Evolutionary conservation across 1,284 basidiomycete genomes (phyloP).

Genomic region (Rhodofomes roseus): DNA sequence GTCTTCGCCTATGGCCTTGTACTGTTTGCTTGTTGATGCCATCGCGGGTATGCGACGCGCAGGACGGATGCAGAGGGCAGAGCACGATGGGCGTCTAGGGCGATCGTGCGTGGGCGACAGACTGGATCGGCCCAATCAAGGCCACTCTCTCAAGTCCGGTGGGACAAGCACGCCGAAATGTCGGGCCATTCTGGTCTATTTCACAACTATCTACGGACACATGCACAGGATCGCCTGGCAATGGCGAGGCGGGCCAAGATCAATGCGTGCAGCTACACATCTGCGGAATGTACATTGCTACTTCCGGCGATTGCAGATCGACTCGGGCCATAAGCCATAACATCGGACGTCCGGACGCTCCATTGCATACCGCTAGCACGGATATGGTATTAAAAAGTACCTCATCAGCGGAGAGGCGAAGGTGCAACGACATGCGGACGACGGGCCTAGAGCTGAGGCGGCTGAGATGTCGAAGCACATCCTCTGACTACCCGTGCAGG

Average conservation of each 20-base stretch:
- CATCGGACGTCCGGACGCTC: neutral
- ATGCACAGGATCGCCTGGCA: neutral
- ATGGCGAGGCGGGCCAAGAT: neutral
- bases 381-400: too few relatives aligned
- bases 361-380: neutral
- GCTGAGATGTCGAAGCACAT: neutral
- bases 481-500: neutral
- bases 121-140: neutral
- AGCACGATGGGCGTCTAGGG: neutral
- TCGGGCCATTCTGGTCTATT: neutral
- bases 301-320: neutral
- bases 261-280: neutral
- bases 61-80: neutral
- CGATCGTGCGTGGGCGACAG: neutral
- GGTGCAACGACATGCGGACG: neutral
- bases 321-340: neutral
- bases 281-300: neutral
- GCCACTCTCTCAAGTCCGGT: neutral
- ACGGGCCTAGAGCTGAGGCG: neutral
- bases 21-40: conserved; percentile 75
- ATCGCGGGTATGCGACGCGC: conserved; percentile 25
- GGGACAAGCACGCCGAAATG: neutral
- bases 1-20: conserved; percentile 84
- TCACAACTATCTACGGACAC: neutral
- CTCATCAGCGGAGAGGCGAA: neutral